Conservation (phyloP, 2,329 filamentous ascomycete species). For the Aspergillus proliferans region DNA sequence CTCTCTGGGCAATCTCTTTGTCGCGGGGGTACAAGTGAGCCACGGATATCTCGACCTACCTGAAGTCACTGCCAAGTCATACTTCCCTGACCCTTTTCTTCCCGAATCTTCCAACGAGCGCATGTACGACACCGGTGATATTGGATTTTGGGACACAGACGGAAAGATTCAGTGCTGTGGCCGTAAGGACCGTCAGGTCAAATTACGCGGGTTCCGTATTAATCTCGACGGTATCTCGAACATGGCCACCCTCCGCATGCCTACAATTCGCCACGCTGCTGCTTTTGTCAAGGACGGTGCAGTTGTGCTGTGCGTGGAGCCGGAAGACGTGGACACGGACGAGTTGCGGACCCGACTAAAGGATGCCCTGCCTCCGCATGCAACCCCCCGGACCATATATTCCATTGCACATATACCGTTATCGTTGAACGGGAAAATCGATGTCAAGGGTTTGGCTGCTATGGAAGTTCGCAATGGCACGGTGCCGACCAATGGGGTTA, state of each 20-base stretch:
- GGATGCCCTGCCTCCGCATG: slow-evolving; percentile 3
- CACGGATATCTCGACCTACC: slow-evolving; percentile 36
- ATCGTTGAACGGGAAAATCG: slow-evolving; percentile 5
- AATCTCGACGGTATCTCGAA: slow-evolving; percentile 32
- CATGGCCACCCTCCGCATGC: not conserved
- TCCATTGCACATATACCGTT: slow-evolving; percentile 3
- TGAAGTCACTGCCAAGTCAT: slow-evolving; percentile 24
- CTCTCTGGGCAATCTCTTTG: slow-evolving; percentile 37
- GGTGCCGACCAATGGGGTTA: not conserved
- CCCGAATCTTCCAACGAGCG: slow-evolving; percentile 9
- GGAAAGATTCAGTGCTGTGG: slow-evolving; percentile 37
- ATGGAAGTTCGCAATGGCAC: not conserved
- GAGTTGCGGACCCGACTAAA: slow-evolving; percentile 1
- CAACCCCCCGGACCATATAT: slow-evolving; percentile 3
- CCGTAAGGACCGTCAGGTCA: slow-evolving; percentile 39
- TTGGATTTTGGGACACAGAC: slow-evolving; percentile 29
- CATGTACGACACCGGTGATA: slow-evolving; percentile 42
- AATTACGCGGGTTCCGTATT: slow-evolving; percentile 33
- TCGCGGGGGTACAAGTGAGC: slow-evolving; percentile 41
- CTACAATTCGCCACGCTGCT: not conserved
- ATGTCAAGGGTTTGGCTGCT: slow-evolving; percentile 1
- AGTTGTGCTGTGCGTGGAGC: not conserved
- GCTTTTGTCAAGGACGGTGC: not conserved
- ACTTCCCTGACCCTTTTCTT: slow-evolving; percentile 25
- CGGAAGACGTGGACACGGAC: not conserved